These are phyloP conservation scores for Rhizophagus prolifer DNA, from an alignment of 192 early-diverging fungal genomes.

Conservation along the genomic window DNA sequence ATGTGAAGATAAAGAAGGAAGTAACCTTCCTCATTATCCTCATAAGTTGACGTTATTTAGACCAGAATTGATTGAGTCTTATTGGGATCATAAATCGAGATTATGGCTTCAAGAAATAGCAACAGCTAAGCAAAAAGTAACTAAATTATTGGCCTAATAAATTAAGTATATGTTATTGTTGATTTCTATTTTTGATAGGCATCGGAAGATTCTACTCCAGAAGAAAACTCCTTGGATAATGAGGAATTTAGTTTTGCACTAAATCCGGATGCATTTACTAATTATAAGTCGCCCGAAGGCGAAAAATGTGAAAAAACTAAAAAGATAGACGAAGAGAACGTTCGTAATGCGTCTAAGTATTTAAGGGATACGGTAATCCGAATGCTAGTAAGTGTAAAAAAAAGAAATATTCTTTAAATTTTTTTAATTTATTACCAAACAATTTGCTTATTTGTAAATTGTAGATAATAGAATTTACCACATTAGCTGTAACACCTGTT, in stretches of 20 bases:
- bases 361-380: conserved; percentile 68
- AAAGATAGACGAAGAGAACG: conserved; percentile 33
- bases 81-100: conserved; percentile 80
- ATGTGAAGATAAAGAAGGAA: conserved; percentile 52
- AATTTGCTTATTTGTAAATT: conserved; percentile 30
- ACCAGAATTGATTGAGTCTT: conserved; percentile 81
- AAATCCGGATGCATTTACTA: conserved; percentile 53
- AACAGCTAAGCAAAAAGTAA: conserved; percentile 43
- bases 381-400: conserved; percentile 47
- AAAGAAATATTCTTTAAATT: neutral
- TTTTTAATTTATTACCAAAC: too few relatives aligned
- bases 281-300: conserved; percentile 14
- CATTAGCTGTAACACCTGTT: conserved; percentile 73
- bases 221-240: neutral
- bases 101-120: conserved; percentile 58
- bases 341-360: conserved; percentile 75
- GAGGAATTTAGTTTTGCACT: conserved; percentile 48
- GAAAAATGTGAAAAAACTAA: conserved; percentile 36
- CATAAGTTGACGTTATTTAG: conserved; percentile 83
- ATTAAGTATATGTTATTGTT: neutral
- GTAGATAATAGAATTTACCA: conserved; percentile 59
- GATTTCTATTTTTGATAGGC: neutral
- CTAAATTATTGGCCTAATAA: neutral
- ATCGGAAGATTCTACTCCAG: neutral
- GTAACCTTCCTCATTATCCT: conserved; percentile 70